Conservation (phyloP, 371 early-diverging fungal species). For the Phascolomyces articulosus region DNA sequence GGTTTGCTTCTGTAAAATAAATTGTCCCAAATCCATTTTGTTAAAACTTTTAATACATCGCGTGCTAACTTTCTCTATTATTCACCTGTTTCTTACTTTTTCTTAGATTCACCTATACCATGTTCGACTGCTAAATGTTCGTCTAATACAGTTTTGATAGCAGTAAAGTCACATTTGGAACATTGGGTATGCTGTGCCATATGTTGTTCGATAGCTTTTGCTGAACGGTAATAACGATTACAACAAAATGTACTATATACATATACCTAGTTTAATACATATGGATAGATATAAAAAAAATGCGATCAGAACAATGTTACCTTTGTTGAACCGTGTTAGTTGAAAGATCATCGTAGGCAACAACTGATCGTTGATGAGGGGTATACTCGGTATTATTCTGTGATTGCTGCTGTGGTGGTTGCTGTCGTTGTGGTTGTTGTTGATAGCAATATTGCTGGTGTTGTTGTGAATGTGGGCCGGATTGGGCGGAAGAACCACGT, state of each 20-base stretch:
- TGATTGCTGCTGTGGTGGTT: slow-evolving; percentile 1
- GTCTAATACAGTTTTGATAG: slow-evolving; percentile 24
- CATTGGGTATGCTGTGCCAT: slow-evolving; percentile 39
- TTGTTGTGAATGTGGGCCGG: slow-evolving; percentile 4
- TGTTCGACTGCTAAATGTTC: slow-evolving; percentile 36
- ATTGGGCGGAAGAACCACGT: neutral
- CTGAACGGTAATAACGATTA: slow-evolving; percentile 26
- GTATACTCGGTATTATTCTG: slow-evolving; percentile 1
- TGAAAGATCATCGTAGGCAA: slow-evolving; percentile 17
- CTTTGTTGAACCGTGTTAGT: slow-evolving; percentile 1
- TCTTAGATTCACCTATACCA: slow-evolving; percentile 22
- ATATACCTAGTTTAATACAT: neutral
- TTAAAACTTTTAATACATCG: no score
- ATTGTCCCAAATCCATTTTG: no score
- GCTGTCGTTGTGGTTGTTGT: slow-evolving; percentile 7
- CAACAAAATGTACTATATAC: slow-evolving; percentile 28
- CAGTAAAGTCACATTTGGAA: slow-evolving; percentile 30
- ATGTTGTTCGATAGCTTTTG: slow-evolving; percentile 33
- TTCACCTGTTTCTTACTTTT: slow-evolving; percentile 23
- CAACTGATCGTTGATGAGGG: neutral
- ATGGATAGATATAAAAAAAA: neutral
- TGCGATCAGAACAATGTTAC: neutral
- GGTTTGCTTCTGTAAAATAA: slow-evolving; percentile 25
- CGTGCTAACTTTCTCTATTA: neutral
- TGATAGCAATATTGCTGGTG: neutral